These are phyloP conservation scores for Zygosaccharomyces gambellarensis DNA, from an alignment of 805 yeast genomes.

Conservation along the genomic window DNA sequence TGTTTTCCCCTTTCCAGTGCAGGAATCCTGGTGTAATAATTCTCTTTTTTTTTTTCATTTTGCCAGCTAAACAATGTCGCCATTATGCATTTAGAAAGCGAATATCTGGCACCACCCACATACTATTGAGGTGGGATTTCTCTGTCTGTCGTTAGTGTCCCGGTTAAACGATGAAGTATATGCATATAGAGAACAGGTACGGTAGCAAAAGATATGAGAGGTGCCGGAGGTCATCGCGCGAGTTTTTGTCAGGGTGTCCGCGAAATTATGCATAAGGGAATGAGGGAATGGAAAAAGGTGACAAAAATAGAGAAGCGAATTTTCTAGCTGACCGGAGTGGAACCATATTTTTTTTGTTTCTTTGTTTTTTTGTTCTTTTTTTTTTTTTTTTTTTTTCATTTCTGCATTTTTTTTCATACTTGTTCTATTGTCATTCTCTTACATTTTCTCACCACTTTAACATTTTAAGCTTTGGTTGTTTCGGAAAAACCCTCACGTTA, in stretches of 20 bases:
- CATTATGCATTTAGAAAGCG: constrained; percentile 3
- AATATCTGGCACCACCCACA: constrained; percentile 4
- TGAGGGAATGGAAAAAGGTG: not conserved
- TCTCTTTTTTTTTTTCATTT: too few species aligned
- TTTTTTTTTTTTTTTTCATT: too few species aligned
- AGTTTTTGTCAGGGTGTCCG: constrained; percentile 1
- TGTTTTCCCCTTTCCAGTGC: constrained; percentile 1
- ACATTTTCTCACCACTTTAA: too few species aligned
- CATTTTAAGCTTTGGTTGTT: not conserved
- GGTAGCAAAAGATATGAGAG: not conserved
- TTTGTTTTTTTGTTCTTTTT: too few species aligned
- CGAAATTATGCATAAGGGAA: not conserved
- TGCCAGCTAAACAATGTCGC: not conserved
- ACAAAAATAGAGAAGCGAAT: too few species aligned
- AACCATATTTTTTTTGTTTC: too few species aligned
- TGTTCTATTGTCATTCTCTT: too few species aligned
- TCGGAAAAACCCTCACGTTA: not conserved
- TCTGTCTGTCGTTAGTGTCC: too few species aligned
- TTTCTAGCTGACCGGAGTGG: too few species aligned
- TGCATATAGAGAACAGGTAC: too few species aligned
- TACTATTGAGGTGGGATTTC: not conserved
- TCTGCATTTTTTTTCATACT: too few species aligned
- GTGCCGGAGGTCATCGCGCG: constrained; percentile 3
- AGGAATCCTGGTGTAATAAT: not conserved
- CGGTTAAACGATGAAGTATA: too few species aligned